phyloP scores from a whole-genome alignment of 805 yeast species.

The Lachancea thermotolerans region DNA sequence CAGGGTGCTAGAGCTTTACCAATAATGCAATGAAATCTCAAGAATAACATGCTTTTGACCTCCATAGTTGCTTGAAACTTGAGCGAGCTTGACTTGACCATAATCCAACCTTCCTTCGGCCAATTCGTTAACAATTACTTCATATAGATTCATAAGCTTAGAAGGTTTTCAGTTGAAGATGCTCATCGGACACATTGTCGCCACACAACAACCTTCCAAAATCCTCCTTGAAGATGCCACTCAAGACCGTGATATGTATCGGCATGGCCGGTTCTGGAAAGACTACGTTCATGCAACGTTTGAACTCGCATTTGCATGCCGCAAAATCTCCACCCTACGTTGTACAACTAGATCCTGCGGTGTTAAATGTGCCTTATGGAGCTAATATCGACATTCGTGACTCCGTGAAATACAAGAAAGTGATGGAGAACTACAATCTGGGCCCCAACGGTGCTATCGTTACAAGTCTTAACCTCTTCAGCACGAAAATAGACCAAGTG shows the following conservation, averaged over 20 bases:
- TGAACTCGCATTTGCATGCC: constrained; percentile 81
- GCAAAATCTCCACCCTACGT: constrained; percentile 77
- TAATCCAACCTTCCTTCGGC: too few relatives aligned
- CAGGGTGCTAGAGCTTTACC: constrained; percentile 37
- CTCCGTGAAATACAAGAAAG: constrained; percentile 89
- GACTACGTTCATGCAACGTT: constrained; percentile 94
- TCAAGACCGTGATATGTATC: constrained; percentile 43
- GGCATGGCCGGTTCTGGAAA: constrained; percentile 85
- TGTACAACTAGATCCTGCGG: constrained; percentile 94
- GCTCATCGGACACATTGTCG: too few relatives aligned
- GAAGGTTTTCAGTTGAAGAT: too few relatives aligned
- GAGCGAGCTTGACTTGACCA: too few relatives aligned
- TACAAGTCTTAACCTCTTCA: constrained; percentile 82
- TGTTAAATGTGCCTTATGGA: constrained; percentile 84
- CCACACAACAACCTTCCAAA: background rate
- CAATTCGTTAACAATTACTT: too few relatives aligned
- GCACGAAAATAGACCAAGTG: constrained; percentile 96
- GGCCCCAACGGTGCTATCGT: constrained; percentile 99
- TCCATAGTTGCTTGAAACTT: too few relatives aligned
- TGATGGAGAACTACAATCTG: constrained; percentile 88
- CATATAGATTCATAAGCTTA: too few relatives aligned
- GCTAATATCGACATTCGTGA: constrained; percentile 95
- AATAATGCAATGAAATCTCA: background rate
- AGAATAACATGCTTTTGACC: background rate
- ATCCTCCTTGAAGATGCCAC: constrained; percentile 25